These are phyloP conservation scores for carrot (Daucus carota) DNA, from an alignment of 129 eudicot species.

Conservation along the genomic window DH1_v3.0 NC_030383.2:55105001-55105500, in stretches of 20 bases:
- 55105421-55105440: background rate
- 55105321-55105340: background rate
- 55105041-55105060: conserved; percentile 15
- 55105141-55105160: background rate
- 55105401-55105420: background rate
- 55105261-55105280: conserved; percentile 3
- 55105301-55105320: background rate
- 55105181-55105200: conserved; percentile 19
- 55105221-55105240: background rate
- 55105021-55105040: conserved; percentile 34
- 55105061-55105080: conserved; percentile 62
- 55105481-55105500: no score
- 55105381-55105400: background rate
- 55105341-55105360: background rate
- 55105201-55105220: conserved; percentile 9
- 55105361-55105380: background rate
- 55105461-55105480: background rate
- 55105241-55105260: background rate
- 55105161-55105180: conserved; percentile 16
- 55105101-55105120: conserved; percentile 60
- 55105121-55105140: conserved; percentile 14
- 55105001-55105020: conserved; percentile 45
- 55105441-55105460: no score
- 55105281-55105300: conserved; percentile 4
- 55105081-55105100: conserved; percentile 82